A percentile compares a stretch with the other conserved stretches of the same genome.
Conservation (phyloP, 2,329 filamentous ascomycete genomes). For the Talaromyces marneffei region DNA sequence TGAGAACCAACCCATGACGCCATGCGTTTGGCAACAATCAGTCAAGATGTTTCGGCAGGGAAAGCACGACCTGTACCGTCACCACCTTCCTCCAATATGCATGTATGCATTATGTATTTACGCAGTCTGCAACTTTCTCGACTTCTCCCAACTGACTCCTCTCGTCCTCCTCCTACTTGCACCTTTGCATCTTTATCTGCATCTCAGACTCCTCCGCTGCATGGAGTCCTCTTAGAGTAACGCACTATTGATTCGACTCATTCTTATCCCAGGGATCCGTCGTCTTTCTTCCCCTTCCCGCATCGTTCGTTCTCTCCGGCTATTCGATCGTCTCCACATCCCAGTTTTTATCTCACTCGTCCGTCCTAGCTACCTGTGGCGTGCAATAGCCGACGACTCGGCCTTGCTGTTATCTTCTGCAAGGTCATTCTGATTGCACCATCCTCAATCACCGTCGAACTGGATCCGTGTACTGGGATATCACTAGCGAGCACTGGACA, state of each 20-base stretch:
- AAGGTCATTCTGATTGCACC: slow-evolving; percentile 10
- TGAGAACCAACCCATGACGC: neutral
- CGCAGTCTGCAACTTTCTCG: neutral
- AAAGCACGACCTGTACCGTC: neutral
- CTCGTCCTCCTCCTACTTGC: neutral
- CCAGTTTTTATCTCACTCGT: neutral
- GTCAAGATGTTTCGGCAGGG: neutral
- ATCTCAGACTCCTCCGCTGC: neutral
- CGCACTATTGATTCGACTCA: neutral
- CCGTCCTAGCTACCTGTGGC: neutral
- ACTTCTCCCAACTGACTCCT: neutral
- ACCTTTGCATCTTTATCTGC: slow-evolving; percentile 4
- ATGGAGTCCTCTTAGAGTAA: neutral
- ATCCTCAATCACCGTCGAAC: neutral
- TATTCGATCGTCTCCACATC: neutral
- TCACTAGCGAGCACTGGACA: neutral
- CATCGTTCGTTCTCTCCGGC: neutral
- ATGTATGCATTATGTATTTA: neutral
- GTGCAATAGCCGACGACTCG: neutral
- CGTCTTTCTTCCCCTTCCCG: neutral
- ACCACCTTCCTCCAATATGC: neutral
- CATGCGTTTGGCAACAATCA: neutral
- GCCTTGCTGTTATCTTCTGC: slow-evolving; percentile 12
- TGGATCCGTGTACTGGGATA: slow-evolving; percentile 1
- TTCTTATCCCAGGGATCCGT: slow-evolving; percentile 5